Percentiles rank a stretch among this genome's conserved stretches.
phyloP scores from a whole-genome alignment of 192 early-diverging fungal species.

The Coemansia sp. region DNA sequence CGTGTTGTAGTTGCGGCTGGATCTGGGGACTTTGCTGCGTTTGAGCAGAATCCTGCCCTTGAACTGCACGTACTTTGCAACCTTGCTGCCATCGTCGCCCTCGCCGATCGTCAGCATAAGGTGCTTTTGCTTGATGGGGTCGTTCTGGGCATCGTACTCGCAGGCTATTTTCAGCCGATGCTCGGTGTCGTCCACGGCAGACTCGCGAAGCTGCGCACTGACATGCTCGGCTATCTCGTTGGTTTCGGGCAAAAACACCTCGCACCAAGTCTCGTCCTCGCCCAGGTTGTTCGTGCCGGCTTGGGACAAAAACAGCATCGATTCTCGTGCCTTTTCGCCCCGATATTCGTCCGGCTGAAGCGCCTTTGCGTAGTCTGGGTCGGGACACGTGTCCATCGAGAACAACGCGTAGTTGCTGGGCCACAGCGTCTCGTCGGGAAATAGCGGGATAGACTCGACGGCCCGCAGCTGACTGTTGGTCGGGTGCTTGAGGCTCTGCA shows the following conservation, averaged over 20 bases:
- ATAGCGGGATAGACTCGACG: constrained; percentile 36
- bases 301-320: constrained; percentile 41
- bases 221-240: constrained; percentile 18
- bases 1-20: constrained; percentile 13
- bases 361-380: constrained; percentile 27
- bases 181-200: constrained; percentile 14
- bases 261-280: constrained; percentile 46
- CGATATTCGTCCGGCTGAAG: constrained; percentile 5
- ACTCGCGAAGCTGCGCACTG: constrained; percentile 6
- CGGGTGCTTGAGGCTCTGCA: constrained; percentile 39
- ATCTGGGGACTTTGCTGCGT: constrained; percentile 22
- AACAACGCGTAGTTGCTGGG: constrained; percentile 40
- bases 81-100: neutral
- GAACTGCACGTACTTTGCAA: constrained; percentile 36
- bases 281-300: constrained; percentile 30
- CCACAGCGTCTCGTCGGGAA: constrained; percentile 42
- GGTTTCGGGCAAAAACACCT: constrained; percentile 38
- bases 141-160: constrained; percentile 30
- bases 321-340: constrained; percentile 29
- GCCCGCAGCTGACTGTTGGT: constrained; percentile 42
- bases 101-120: constrained; percentile 31
- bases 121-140: constrained; percentile 21
- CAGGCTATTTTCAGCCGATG: constrained; percentile 34
- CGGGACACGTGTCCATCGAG: constrained; percentile 35
- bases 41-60: constrained; percentile 32